Conservation (phyloP, 1,139 yeast genomes). For the Geotrichum reessii region DNA sequence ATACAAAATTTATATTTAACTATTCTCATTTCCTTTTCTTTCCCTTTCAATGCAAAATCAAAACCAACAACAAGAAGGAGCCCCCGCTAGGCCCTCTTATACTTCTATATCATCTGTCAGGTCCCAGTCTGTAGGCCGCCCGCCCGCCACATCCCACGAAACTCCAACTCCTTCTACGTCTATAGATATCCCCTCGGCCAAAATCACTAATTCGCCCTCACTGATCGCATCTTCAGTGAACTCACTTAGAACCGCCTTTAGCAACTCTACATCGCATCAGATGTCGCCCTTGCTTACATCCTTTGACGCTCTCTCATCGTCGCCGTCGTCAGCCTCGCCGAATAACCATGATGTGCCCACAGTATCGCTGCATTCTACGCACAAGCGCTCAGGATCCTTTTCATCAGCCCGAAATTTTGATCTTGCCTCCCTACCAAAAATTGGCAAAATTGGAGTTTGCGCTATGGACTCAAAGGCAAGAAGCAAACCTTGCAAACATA, state of each 20-base stretch:
- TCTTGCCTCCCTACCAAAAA: slow-evolving; percentile 45
- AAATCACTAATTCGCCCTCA: not conserved
- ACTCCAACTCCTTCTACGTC: slow-evolving; percentile 7
- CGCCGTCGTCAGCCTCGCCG: slow-evolving; percentile 8
- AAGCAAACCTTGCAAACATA: slow-evolving; percentile 91
- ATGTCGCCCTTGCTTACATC: slow-evolving; percentile 4
- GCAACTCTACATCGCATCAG: slow-evolving; percentile 1
- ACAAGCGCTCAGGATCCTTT: slow-evolving; percentile 12
- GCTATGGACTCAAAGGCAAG: slow-evolving; percentile 98
- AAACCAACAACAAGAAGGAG: not conserved
- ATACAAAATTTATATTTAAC: not conserved
- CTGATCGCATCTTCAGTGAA: not conserved
- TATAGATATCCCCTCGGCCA: slow-evolving; percentile 9
- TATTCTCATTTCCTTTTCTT: not conserved
- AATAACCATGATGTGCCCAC: not conserved
- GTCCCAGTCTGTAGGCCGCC: slow-evolving; percentile 5
- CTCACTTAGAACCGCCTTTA: slow-evolving; percentile 3
- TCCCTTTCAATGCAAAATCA: not conserved
- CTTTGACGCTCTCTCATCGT: slow-evolving; percentile 2
- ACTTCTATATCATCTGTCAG: slow-evolving; percentile 13
- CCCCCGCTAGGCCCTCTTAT: slow-evolving; percentile 9
- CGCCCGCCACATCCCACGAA: slow-evolving; percentile 1
- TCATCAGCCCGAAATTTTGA: slow-evolving; percentile 9
- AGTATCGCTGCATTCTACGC: slow-evolving; percentile 1
- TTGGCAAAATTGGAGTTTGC: slow-evolving; percentile 96